Percentiles rank a stretch among this genome's conserved stretches.
These are phyloP conservation scores for Russula sp. DNA, from an alignment of 768 basidiomycete species.

Conservation along the genomic window DNA sequence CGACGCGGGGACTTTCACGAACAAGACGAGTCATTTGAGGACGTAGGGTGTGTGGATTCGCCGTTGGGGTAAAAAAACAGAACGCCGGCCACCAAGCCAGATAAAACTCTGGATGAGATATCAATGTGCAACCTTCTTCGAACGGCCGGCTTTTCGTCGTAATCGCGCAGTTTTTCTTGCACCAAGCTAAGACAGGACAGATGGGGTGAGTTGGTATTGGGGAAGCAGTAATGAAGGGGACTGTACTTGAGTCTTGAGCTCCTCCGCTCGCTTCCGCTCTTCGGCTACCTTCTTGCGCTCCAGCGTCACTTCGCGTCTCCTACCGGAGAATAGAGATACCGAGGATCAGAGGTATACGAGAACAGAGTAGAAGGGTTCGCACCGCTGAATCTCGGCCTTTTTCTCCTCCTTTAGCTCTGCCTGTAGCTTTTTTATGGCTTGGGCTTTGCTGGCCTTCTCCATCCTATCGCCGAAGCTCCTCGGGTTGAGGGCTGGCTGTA, in stretches of 20 bases:
- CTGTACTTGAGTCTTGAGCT: slow-evolving; percentile 56
- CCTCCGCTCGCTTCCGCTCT: slow-evolving; percentile 59
- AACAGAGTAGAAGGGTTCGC: slow-evolving; percentile 16
- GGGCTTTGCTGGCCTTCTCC: slow-evolving; percentile 56
- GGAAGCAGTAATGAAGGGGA: background rate
- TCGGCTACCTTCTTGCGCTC: slow-evolving; percentile 70
- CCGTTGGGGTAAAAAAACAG: background rate
- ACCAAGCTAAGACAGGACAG: slow-evolving; percentile 54
- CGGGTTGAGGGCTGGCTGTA: slow-evolving; percentile 58
- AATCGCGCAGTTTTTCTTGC: slow-evolving; percentile 70
- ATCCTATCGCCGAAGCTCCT: slow-evolving; percentile 65
- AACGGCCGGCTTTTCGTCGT: slow-evolving; percentile 64
- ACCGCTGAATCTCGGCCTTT: slow-evolving; percentile 59
- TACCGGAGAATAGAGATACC: slow-evolving; percentile 27
- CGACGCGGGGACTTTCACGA: background rate
- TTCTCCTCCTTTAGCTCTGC: slow-evolving; percentile 73
- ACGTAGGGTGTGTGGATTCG: background rate
- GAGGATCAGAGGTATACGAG: background rate
- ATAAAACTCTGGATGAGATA: background rate
- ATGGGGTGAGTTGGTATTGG: slow-evolving; percentile 3
- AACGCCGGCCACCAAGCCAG: background rate
- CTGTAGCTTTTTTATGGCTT: slow-evolving; percentile 69
- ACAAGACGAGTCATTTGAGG: background rate
- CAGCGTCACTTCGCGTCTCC: slow-evolving; percentile 59
- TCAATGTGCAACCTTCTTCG: slow-evolving; percentile 78